A percentile compares a stretch with the other conserved stretches of the same genome.
These are phyloP conservation scores for Thymus mandschuricus DNA, from an alignment of 257 asterid species.

Conservation along the genomic window DNA sequence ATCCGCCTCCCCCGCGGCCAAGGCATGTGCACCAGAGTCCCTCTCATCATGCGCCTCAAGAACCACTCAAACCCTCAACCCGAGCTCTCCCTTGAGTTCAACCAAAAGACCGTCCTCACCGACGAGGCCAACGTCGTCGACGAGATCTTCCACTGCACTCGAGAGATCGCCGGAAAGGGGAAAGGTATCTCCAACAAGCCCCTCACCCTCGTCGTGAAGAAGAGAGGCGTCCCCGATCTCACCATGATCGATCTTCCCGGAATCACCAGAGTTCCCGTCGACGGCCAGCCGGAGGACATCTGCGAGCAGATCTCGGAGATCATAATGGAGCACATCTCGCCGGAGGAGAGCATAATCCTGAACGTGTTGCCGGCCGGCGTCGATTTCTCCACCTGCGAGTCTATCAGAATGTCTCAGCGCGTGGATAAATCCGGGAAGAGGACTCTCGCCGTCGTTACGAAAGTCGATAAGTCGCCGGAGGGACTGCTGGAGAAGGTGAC, in stretches of 20 bases:
- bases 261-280: conserved; percentile 45
- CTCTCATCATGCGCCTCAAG: conserved; percentile 46
- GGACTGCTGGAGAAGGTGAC: conserved; percentile 39
- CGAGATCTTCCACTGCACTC: conserved; percentile 33
- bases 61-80: conserved; percentile 26
- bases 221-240: conserved; percentile 46
- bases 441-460: conserved; percentile 48
- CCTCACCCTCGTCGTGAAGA: conserved; percentile 42
- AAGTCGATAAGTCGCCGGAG: conserved; percentile 45
- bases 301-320: conserved; percentile 12
- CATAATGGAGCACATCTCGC: conserved; percentile 7
- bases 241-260: conserved; percentile 53
- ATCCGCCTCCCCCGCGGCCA: conserved; percentile 61
- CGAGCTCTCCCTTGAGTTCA: conserved; percentile 38
- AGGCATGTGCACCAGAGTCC: conserved; percentile 56
- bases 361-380: conserved; percentile 13
- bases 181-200: conserved; percentile 42
- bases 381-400: conserved; percentile 30
- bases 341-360: conserved; percentile 25
- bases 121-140: conserved; percentile 31
- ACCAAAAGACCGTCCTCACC: conserved; percentile 27
- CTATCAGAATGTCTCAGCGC: conserved; percentile 23
- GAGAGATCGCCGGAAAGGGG: conserved; percentile 40
- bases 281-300: conserved; percentile 41
- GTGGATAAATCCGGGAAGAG: conserved; percentile 45